phyloP scores from a whole-genome alignment of 208 protist species.

The Wallacemonas sp. region DNA sequence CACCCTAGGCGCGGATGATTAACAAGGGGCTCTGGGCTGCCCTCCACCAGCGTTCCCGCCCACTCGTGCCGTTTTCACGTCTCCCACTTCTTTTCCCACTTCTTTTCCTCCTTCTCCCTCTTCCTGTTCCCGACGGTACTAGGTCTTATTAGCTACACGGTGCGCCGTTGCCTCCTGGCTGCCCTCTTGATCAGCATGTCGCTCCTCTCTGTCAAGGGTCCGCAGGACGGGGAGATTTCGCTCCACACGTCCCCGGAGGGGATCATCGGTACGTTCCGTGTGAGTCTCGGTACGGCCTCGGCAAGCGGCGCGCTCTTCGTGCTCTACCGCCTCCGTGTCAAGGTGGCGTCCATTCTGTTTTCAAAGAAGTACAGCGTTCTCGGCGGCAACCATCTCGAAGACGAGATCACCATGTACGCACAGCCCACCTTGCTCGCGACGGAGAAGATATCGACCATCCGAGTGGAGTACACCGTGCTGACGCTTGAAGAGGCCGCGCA shows the following conservation, averaged over 20 bases:
- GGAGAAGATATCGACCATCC: constrained; percentile 41
- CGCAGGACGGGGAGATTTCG: constrained; percentile 3
- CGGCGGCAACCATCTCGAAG: constrained; percentile 11
- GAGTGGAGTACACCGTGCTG: constrained; percentile 47
- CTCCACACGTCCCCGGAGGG: constrained; percentile 3
- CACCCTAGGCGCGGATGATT: too few species aligned
- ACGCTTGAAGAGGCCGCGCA: constrained; percentile 18
- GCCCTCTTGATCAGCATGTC: constrained; percentile 3
- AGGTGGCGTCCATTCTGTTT: constrained; percentile 50
- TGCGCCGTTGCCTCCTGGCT: too few species aligned
- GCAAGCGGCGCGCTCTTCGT: constrained; percentile 16
- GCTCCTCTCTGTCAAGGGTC: constrained; percentile 9
- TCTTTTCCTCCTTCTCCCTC: neutral
- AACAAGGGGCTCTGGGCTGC: too few species aligned
- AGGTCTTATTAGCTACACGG: too few species aligned
- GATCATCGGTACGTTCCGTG: constrained; percentile 26
- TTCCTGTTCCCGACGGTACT: neutral
- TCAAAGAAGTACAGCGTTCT: constrained; percentile 60
- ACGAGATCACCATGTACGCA: constrained; percentile 33
- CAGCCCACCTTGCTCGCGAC: constrained; percentile 23
- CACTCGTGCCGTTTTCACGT: neutral
- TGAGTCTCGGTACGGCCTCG: constrained; percentile 12
- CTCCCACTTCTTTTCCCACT: neutral
- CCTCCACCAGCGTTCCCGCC: too few species aligned
- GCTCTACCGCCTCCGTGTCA: constrained; percentile 60